Conservation (phyloP, 2,329 filamentous ascomycete species). For the Colletotrichum filicis region DNA sequence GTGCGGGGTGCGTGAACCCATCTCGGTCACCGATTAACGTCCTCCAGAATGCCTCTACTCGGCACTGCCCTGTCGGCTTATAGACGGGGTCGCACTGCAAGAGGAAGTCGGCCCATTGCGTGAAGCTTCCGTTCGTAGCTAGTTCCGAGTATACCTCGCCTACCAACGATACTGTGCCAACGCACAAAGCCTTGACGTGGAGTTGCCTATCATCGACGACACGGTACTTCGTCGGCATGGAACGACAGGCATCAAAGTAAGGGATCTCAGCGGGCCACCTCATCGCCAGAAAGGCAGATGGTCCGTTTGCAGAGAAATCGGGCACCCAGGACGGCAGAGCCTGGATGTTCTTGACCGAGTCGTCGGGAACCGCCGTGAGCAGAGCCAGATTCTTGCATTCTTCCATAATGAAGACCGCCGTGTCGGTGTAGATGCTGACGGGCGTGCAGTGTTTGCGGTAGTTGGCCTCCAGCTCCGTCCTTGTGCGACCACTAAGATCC, state of each 20-base stretch:
- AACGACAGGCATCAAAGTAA: slow-evolving; percentile 18
- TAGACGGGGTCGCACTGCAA: slow-evolving; percentile 38
- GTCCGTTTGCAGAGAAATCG: slow-evolving; percentile 37
- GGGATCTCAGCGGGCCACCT: slow-evolving; percentile 4
- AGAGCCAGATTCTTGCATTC: slow-evolving; percentile 33
- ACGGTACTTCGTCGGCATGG: not conserved
- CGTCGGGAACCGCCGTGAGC: slow-evolving; percentile 38
- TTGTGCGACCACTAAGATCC: slow-evolving; percentile 3
- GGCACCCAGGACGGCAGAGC: slow-evolving; percentile 37
- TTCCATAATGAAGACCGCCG: slow-evolving; percentile 20
- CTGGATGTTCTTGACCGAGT: slow-evolving; percentile 20
- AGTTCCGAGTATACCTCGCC: slow-evolving; percentile 26
- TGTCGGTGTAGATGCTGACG: slow-evolving; percentile 12
- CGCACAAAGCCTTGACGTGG: slow-evolving; percentile 12
- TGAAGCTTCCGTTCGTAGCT: slow-evolving; percentile 21
- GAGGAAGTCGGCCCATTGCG: slow-evolving; percentile 29
- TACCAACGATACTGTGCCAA: slow-evolving; percentile 5
- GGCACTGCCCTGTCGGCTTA: slow-evolving; percentile 36
- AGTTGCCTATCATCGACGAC: slow-evolving; percentile 1
- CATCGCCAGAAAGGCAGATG: slow-evolving; percentile 7
- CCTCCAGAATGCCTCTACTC: slow-evolving; percentile 42
- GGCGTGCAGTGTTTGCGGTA: slow-evolving; percentile 17
- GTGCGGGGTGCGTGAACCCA: slow-evolving; percentile 16
- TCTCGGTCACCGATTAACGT: slow-evolving; percentile 41
- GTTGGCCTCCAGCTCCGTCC: slow-evolving; percentile 8